Evolutionary conservation across 257 asterid species (phyloP), one percentile per base, ranked within the genome.

Genomic region (Gentiana macrophylla): DNA sequence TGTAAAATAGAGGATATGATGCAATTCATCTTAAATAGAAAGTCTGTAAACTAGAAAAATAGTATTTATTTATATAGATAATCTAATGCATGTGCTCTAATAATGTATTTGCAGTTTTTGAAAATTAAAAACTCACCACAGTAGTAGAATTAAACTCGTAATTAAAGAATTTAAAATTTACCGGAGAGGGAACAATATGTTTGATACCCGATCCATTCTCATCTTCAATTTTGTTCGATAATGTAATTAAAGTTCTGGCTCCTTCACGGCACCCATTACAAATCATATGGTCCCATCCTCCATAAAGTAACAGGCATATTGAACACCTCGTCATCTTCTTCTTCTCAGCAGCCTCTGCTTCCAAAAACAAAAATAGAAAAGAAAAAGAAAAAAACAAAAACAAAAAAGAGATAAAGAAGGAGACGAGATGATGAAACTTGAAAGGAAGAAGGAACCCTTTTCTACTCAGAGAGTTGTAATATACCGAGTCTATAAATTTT

Each of bases 221-320:
- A 49, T 37, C 67, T 2, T 84, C 95, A 12, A 57, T 63, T 32
- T 77, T 86, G 72, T 69, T 86, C 0, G 94, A 84, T 55, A 90
- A 56, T 53, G 76, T 53, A 75, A 86, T 79, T 10, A 86, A 79
- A 61, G 61, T 78, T 67, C 86, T 80, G 2, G 94, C 97, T 72
- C 94, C 94, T 54, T 90, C 96, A 12, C 84, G 82, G 67, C 97
- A 90, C 36, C 94, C 83, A 36, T 71, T 82, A 4, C 97, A 90
- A 44, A 90, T 84, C 9, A 86, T 82, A 35, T 84, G 80, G 60
- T 96, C 82, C 10, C 94, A 96, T 32, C 94, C 94, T 79, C 95
- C 72, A 43, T 81, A 70, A 59, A 86, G 77, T 55, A 78, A 82
- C 2, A 94, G 96, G 77, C 96, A 86, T 66, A 90, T 90, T 2